Conservation (phyloP, 2,329 filamentous ascomycete species). For the Apiospora arundinis region DNA sequence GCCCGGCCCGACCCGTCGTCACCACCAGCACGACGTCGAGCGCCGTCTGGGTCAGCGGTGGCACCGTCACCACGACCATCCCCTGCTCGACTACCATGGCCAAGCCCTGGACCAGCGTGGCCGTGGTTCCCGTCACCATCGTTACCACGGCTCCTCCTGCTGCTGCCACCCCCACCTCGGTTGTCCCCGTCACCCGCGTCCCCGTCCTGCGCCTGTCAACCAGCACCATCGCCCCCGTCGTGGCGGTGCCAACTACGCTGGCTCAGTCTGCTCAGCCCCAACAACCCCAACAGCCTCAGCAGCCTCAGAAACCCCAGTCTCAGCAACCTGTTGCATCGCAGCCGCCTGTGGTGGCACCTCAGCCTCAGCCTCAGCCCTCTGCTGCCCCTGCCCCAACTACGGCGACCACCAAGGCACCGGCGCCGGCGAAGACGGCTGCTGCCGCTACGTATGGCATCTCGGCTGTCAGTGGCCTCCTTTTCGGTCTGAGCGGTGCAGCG, state of each 20-base stretch:
- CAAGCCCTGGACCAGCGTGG: background rate
- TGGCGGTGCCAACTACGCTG: background rate
- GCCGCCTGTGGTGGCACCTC: too few species aligned
- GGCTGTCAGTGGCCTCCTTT: background rate
- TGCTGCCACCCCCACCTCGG: background rate
- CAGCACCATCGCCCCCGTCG: background rate
- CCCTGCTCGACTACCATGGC: background rate
- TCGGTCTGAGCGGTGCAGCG: conserved; percentile 1
- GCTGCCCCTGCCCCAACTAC: background rate
- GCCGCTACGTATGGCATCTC: background rate
- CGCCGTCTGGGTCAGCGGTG: background rate
- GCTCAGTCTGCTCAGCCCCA: background rate
- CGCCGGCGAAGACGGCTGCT: background rate
- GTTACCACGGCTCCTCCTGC: background rate
- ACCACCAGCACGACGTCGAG: background rate
- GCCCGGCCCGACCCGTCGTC: background rate
- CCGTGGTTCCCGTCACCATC: background rate
- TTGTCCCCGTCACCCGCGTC: background rate
- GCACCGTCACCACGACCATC: background rate
- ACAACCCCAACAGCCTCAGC: background rate
- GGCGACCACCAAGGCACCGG: background rate
- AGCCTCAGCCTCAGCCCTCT: background rate
- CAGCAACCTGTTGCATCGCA: background rate
- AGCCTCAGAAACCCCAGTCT: background rate
- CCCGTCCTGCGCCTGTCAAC: background rate